These are phyloP conservation scores for Angomonas ambiguus DNA, from an alignment of 208 protist species.

Conservation along the genomic window DNA sequence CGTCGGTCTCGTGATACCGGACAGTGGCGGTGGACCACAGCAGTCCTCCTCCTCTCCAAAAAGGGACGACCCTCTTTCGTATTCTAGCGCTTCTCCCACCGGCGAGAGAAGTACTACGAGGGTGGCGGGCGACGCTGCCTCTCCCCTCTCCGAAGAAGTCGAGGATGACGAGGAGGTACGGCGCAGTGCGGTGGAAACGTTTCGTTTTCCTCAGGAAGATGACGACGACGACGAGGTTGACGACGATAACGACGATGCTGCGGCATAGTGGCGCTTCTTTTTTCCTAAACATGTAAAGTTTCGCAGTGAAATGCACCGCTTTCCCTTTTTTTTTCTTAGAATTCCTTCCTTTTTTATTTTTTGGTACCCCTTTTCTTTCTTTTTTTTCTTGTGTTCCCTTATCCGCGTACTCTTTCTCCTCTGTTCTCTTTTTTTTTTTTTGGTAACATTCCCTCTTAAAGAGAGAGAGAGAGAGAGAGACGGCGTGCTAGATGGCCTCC, in stretches of 20 bases:
- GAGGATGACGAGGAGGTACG: background rate
- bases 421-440: conserved; percentile 7
- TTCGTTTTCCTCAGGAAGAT: background rate
- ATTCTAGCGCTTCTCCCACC: no score
- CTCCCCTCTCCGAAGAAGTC: no score
- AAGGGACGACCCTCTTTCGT: no score
- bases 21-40: no score
- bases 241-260: background rate
- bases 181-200: background rate
- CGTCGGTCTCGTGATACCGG: no score
- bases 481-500: background rate
- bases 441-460: no score
- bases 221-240: background rate
- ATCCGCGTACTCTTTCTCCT: conserved; percentile 1
- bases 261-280: no score
- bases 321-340: background rate
- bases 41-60: no score
- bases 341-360: conserved; percentile 1
- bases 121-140: no score
- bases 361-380: background rate
- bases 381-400: conserved; percentile 7
- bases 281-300: no score
- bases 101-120: no score
- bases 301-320: background rate
- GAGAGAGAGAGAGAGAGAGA: background rate